Conservation (phyloP, 1,284 basidiomycete genomes). For the Melampsora larici-populina region DNA sequence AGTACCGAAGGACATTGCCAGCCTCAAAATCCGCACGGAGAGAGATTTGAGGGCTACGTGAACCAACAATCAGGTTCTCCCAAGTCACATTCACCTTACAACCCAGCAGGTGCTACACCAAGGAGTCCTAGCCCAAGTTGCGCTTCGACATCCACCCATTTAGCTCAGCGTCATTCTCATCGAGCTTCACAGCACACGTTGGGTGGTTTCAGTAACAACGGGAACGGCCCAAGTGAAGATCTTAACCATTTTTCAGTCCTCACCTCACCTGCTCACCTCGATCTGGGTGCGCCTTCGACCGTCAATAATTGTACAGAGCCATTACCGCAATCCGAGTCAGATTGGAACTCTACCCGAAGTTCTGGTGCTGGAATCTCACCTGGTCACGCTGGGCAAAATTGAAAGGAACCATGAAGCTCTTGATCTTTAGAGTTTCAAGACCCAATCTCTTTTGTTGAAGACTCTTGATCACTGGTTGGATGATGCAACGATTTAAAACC, state of each 20-base stretch:
- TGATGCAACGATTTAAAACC: too few species aligned
- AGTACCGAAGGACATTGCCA: background rate
- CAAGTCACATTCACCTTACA: slow-evolving; percentile 19
- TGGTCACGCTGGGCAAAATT: background rate
- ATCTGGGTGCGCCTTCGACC: background rate
- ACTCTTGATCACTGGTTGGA: too few species aligned
- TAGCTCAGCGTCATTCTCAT: slow-evolving; percentile 14
- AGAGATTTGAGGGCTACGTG: background rate
- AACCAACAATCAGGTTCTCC: slow-evolving; percentile 22
- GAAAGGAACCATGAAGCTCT: background rate
- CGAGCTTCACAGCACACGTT: slow-evolving; percentile 27
- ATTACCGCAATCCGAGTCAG: slow-evolving; percentile 11
- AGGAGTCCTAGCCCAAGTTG: slow-evolving; percentile 37
- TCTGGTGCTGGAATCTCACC: background rate
- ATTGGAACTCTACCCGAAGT: slow-evolving; percentile 26
- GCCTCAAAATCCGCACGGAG: slow-evolving; percentile 2
- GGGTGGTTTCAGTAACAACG: slow-evolving; percentile 16
- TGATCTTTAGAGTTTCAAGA: too few species aligned
- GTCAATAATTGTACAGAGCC: background rate
- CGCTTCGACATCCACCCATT: slow-evolving; percentile 35
- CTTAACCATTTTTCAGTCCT: slow-evolving; percentile 32
- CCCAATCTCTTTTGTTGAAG: too few species aligned
- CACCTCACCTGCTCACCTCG: slow-evolving; percentile 30
- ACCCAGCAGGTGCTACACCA: background rate
- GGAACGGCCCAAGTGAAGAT: slow-evolving; percentile 16